Evolutionary conservation across 805 yeast species (phyloP), one percentile per base, ranked within the genome.

Genomic region (Wickerhamomyces rabaulensis): DNA sequence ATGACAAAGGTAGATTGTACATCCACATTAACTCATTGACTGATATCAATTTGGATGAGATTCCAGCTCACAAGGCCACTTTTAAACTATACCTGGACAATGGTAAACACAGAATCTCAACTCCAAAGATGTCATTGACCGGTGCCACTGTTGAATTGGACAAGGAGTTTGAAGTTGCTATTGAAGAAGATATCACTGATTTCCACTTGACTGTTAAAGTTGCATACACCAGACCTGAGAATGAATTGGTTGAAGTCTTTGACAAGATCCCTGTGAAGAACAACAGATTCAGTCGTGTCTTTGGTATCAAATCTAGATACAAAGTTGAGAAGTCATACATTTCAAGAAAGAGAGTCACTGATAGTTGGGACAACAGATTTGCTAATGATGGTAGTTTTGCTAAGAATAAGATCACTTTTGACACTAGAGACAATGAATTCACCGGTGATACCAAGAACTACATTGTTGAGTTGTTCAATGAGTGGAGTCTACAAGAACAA

Each of bases 371-470:
- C 29, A 64, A 70, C 29, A 67, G 77, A 46, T 75, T 89, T 52
- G 96, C 97, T 2, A 72, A 74, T 29, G 95, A 89, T 63, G 98
- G 98, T 2, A 87, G 96, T 33, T 90, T 87, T 72, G 96, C 89
- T 9, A 75, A 92, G 57, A 78, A 86, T 45, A 81, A 84, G 54
- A 70, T 91, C 45, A 76, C 76, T 40, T 83, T 85, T 56, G 73
- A 75, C 21, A 78, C 77, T 47, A 76, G 76, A 55, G 82, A 82
- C 56, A 64, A 72, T 19, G 74, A 73, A 26, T 70, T 86, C 40
- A 76, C 74, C 16, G 84, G 87, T 16, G 62, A 67, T 41, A 69
- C 80, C 0, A 67, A 69, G 47, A 71, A 69, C 41, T 79, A 79
- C 60, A 70, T 73, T 39, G 58, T 88, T 39, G 78, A 84, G 9